Base-by-base conservation (phyloP, 208 protist genomes). In the Acanthamoeba pearcei region DNA sequence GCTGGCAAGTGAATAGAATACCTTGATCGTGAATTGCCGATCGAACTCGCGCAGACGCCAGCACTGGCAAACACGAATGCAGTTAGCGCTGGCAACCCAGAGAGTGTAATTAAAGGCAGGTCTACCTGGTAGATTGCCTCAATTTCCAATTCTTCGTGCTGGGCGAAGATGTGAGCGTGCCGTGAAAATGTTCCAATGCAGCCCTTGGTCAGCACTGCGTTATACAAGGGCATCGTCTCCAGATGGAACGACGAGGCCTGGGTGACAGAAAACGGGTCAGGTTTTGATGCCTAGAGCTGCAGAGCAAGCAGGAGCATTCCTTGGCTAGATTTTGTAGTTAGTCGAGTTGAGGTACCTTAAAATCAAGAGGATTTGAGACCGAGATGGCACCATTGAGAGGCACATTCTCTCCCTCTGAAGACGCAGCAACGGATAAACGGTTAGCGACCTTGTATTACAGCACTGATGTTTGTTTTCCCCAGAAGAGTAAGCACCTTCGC, bases 41-140 rank as follows among this genome's bases (percentile, higher is more conserved):
- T 72, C 62, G 85, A 91, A 91, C 32, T 64, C 85, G n/a, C 53
- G 57, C 85, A 91, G 60, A 19, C 85, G 85, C 62, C 62, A 91
- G 29, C 85, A 91, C 85, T 91, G 15, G 32, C 32, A 35, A 91
- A 12, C 12, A 72, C 12, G 49, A 35, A 60, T 9, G 8, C 19
- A 51, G 46, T n/a, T 35, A 72, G 24, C 29, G 64, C 8, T 35
- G 13, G 19, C 32, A 60, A 60, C 6, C 19, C 53, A 22, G 17
- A 60, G 17, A 0, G 0, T 6, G 53, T 15, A 13, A 22, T 35
- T 60, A 60, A 22, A 22, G 53, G 19, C 1, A 60, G 53, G 53
- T 13, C 15, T 82, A 85, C 78, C 78, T 60, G 17, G 46, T 85
- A 29, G 24, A 85, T 32, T 8, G 46, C 49, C 22, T 85, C 78